phyloP scores from a whole-genome alignment of 208 protist genomes.

The Zelonia costaricensis region DNA sequence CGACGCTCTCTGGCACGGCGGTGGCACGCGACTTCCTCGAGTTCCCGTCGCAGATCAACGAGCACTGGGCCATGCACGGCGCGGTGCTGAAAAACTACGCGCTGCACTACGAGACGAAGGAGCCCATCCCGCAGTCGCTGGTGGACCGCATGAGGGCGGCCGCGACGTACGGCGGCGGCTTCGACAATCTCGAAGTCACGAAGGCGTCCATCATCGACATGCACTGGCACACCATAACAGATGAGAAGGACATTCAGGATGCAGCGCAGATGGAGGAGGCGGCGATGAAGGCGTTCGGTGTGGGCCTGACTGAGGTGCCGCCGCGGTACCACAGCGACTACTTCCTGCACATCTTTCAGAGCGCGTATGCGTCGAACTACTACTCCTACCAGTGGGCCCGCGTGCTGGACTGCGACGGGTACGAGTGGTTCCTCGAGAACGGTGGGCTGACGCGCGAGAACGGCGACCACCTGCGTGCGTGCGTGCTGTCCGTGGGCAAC shows the following conservation, averaged over 20 bases:
- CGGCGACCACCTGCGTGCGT: slow-evolving; percentile 64
- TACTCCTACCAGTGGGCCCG: slow-evolving; percentile 76
- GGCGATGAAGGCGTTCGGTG: slow-evolving; percentile 11
- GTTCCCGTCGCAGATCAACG: slow-evolving; percentile 82
- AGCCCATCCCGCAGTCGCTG: slow-evolving; percentile 45
- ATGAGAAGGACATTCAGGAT: slow-evolving; percentile 19
- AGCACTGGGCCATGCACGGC: slow-evolving; percentile 63
- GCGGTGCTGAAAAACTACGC: slow-evolving; percentile 54
- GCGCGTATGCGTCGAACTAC: slow-evolving; percentile 71
- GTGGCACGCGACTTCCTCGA: slow-evolving; percentile 79
- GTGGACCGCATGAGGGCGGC: slow-evolving; percentile 43
- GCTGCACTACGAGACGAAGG: slow-evolving; percentile 51
- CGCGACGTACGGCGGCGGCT: slow-evolving; percentile 33
- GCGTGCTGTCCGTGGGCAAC: slow-evolving; percentile 64
- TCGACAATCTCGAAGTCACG: slow-evolving; percentile 51
- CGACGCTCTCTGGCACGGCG: slow-evolving; percentile 51
- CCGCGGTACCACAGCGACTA: slow-evolving; percentile 46
- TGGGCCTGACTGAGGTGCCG: slow-evolving; percentile 20
- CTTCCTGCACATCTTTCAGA: slow-evolving; percentile 69
- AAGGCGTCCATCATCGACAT: slow-evolving; percentile 53
- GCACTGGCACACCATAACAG: slow-evolving; percentile 43
- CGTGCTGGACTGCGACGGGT: slow-evolving; percentile 61
- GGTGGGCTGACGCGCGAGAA: slow-evolving; percentile 49
- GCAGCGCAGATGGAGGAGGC: slow-evolving; percentile 32
- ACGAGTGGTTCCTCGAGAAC: slow-evolving; percentile 64